phyloP scores from a whole-genome alignment of 2,329 filamentous ascomycete genomes.

The Fusarium caatingaense region DNA sequence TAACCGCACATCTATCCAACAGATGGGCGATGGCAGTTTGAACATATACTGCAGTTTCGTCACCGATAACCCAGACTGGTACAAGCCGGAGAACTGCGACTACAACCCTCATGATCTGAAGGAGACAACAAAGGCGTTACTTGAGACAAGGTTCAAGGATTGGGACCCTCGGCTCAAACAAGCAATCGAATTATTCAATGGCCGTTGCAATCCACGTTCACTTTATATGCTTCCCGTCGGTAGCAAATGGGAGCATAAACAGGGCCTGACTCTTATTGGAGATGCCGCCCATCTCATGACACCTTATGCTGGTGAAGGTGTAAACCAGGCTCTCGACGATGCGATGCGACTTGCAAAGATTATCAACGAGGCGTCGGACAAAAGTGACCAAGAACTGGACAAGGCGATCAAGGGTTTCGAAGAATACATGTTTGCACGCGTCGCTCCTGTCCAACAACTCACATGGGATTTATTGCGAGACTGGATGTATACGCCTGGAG shows the following conservation, averaged over 20 bases:
- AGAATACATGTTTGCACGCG: constrained; percentile 53
- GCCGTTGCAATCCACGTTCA: constrained; percentile 54
- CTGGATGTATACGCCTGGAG: constrained; percentile 61
- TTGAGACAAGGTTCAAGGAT: constrained; percentile 50
- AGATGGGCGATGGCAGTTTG: constrained; percentile 62
- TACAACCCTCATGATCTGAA: constrained; percentile 57
- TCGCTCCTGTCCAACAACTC: constrained; percentile 53
- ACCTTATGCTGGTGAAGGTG: constrained; percentile 68
- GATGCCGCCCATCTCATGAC: constrained; percentile 71
- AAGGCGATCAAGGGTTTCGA: constrained; percentile 52
- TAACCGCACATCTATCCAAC: constrained; percentile 53
- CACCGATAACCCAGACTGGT: constrained; percentile 55
- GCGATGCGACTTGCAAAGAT: constrained; percentile 60
- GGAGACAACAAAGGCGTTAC: constrained; percentile 53
- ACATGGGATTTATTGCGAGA: constrained; percentile 59
- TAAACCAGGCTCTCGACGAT: constrained; percentile 68
- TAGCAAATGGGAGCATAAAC: constrained; percentile 58
- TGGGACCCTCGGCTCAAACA: constrained; percentile 58
- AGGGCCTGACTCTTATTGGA: constrained; percentile 66
- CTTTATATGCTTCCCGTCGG: constrained; percentile 66
- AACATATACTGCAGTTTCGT: constrained; percentile 54
- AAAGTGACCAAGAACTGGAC: constrained; percentile 47
- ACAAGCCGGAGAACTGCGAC: constrained; percentile 53
- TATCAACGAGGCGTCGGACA: constrained; percentile 50
- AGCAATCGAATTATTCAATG: constrained; percentile 55